Base-by-base conservation (phyloP, 2,329 filamentous ascomycete genomes). In the Samsoniella hepiali region DNA sequence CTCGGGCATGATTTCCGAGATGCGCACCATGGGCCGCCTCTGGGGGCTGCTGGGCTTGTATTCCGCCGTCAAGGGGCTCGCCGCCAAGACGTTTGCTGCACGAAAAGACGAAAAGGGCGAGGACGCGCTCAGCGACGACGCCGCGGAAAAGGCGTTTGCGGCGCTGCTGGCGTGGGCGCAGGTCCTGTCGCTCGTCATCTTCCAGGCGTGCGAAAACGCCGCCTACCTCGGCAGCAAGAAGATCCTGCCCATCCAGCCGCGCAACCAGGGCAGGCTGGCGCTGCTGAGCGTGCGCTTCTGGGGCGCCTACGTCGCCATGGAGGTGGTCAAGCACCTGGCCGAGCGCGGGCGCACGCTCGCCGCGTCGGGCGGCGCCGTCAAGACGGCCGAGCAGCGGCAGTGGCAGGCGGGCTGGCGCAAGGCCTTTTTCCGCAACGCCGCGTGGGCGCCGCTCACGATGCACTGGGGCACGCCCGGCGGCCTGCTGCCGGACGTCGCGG, bases 171-270 rank as follows among this genome's bases (percentile, higher is more conserved):
- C 85, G 29, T 88, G 87, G 75, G 78, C 84, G 7, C 90, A 95
- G 74, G 84, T 97, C 27, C 67, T 82, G 11, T 81, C 86, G 11
- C 90, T 90, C 74, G 76, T 89, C 10, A 73, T 79, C 10, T 96
- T 90, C 79, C 93, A 97, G 76, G 77, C 85, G 1, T 81, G 94
- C 47, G 95, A 99, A 80, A 97, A 97, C 77, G 82, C 84, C 45
- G 90, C 90, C 17, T 96, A 90, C 78, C 82, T 98, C 44, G 82
- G 87, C 3, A 80, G 81, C 65, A 93, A 93, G 74, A 88, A 89
- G 27, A 84, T 96, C 3, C 72, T 97, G 58, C 81, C 77, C 17
- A 82, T 85, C 77, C 75, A 76, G 6, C 79, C 82, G 15, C 80
- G 83, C 55, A 83, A 82, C 55, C 83, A 90, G 73, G 82, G 74